phyloP scores from a whole-genome alignment of 495 filamentous ascomycete genomes.

The Hypoxylon intermedium region DNA sequence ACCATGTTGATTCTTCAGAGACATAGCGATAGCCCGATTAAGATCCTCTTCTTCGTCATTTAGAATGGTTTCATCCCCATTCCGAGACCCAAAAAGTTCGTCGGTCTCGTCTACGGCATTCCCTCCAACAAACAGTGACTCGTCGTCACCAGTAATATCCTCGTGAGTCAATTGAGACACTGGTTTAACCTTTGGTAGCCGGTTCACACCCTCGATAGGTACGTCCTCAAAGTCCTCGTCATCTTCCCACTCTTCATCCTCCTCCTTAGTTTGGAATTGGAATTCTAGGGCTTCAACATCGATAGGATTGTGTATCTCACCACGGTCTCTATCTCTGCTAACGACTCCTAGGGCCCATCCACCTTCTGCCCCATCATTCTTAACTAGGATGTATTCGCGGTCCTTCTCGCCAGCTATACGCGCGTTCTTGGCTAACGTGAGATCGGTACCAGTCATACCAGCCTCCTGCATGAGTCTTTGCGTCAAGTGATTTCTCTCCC shows the following conservation, averaged over 20 bases:
- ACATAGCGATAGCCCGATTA: constrained; percentile 81
- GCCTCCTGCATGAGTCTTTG: constrained; percentile 94
- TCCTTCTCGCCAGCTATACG: constrained; percentile 89
- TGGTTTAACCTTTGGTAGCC: constrained; percentile 69
- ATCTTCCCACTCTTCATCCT: constrained; percentile 69
- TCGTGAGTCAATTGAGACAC: constrained; percentile 25
- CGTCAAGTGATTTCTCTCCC: constrained; percentile 91
- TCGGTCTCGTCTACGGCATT: constrained; percentile 43
- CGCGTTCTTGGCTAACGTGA: constrained; percentile 65
- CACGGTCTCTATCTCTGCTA: constrained; percentile 75
- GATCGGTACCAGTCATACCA: constrained; percentile 80
- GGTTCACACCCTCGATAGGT: constrained; percentile 90
- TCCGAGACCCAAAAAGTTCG: constrained; percentile 39
- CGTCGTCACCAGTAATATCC: constrained; percentile 47
- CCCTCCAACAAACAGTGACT: constrained; percentile 72
- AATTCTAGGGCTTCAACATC: constrained; percentile 79
- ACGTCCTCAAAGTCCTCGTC: constrained; percentile 91
- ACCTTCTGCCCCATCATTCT: constrained; percentile 91
- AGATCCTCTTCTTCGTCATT: constrained; percentile 78
- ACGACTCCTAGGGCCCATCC: constrained; percentile 98
- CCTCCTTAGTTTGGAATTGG: constrained; percentile 61
- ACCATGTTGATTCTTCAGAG: constrained; percentile 62
- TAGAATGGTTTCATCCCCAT: constrained; percentile 44
- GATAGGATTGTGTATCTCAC: constrained; percentile 81
- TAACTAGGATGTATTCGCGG: constrained; percentile 93